Base-by-base conservation (phyloP, 257 asterid genomes). In the Hygrophila difformis region DNA sequence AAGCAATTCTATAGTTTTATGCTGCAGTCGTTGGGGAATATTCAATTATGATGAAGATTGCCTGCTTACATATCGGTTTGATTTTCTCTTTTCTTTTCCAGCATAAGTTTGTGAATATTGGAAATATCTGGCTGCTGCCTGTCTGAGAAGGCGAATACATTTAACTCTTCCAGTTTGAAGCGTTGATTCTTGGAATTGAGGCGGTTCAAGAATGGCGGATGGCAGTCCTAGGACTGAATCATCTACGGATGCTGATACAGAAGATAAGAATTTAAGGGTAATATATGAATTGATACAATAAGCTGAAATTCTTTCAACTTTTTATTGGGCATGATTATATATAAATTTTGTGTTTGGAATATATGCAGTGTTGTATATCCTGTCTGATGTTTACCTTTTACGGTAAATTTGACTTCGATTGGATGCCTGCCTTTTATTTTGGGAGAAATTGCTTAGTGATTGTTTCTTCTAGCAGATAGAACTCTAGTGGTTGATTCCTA, bases 211-310 rank as follows among this genome's bases (percentile, higher is more conserved):
- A 35, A 88, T 88, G 95, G 95, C 81, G 18, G 94, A 74, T 60
- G 72, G 67, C 73, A 86, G 96, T 76, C 93, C 86, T 14, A 77
- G 68, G 73, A 75, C 94, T 18, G 98, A 86, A 75, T 60, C 92
- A 49, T 86, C 96, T 17, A 77, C 93, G 13, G 98, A 89, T 68
- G 98, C 93, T 5, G 95, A 88, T 57, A 89, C 96, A 2, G 96
- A 89, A 53, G 94, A 85, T 44, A 86, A 78, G 68, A 57, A 74
- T 59, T 51, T 66, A 62, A 73, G 81, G 84, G 96, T 80, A 65
- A 56, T 57, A 34, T 42, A 33, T n/a, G 13, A 47, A 33, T 22
- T 3, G 12, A 6, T 43, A 19, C 31, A 8, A 13, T 14, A 2
- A 37, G 40, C 42, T 33, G 31, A 14, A 1, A 14, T 22, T 22